A percentile compares a stretch with the other conserved stretches of the same genome.
These are phyloP conservation scores for Canavalia gladiata DNA, from an alignment of 306 rosid genomes.

Conservation along the genomic window DNA sequence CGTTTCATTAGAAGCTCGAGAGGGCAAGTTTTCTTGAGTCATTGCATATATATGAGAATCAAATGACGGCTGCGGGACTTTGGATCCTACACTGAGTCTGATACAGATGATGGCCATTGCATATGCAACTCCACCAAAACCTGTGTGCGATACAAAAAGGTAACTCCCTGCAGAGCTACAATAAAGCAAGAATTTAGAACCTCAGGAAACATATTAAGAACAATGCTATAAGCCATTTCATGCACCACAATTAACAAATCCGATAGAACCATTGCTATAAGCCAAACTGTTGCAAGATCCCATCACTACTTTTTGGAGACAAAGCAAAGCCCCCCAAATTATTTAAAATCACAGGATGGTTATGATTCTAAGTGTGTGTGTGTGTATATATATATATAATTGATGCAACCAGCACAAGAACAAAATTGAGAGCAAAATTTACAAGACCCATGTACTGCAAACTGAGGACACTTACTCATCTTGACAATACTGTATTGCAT, in stretches of 20 bases:
- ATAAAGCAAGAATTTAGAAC: conserved; percentile 44
- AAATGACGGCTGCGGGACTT: conserved; percentile 52
- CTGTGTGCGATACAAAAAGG: conserved; percentile 86
- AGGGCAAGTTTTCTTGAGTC: conserved; percentile 54
- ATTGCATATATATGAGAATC: conserved; percentile 45
- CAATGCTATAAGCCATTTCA: conserved; percentile 7
- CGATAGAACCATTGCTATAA: conserved; percentile 11
- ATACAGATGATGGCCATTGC: conserved; percentile 81
- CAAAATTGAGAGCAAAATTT: conserved; percentile 12
- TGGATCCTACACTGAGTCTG: conserved; percentile 65
- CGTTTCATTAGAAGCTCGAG: conserved; percentile 66
- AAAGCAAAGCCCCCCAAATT: not conserved
- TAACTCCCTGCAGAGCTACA: conserved; percentile 79
- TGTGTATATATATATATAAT: not conserved
- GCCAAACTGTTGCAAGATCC: conserved; percentile 3
- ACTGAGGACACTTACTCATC: conserved; percentile 66
- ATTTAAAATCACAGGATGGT: conserved; percentile 1
- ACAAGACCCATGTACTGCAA: conserved; percentile 1
- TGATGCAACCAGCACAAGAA: conserved; percentile 10
- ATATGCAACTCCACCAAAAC: conserved; percentile 89
- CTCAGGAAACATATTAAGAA: conserved; percentile 15
- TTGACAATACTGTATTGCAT: conserved; percentile 75
- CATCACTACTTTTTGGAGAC: not conserved
- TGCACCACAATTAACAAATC: not conserved
- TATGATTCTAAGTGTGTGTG: conserved; percentile 14